Base-by-base conservation (phyloP, 805 yeast genomes). In the Wilhelminamyces savonicus region DNA sequence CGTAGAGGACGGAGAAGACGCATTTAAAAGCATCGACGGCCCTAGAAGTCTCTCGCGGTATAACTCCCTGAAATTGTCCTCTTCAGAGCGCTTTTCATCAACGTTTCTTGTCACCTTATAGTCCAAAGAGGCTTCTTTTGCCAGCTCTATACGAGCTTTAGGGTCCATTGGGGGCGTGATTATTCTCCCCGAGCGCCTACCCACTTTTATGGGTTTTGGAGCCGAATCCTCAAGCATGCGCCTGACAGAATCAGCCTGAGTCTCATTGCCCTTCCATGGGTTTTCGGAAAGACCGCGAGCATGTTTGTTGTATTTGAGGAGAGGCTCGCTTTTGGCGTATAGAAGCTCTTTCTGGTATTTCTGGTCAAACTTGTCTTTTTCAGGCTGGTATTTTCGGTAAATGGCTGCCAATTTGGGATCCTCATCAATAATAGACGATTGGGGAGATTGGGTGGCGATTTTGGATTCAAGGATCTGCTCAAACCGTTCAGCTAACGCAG, bases 11-110 rank as follows among this genome's bases (percentile, higher is more conserved):
- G 71, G 59, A 3, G 66, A 54, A 15, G 66, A 56, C 7, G 63
- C 52, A 16, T 64, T 52, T n/a, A 54, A 28, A 10, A 75, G 53
- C 56, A 68, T 62, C 10, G 71, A 54, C 0, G 82, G 81, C 0
- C 82, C 81, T 7, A 74, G 48, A 16, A 83, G 64, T 32, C 76
- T 57, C 48, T 82, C 92, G 22, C 68, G 69, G 46, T 82, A 82
- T 41, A 76, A 44, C 29, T 77, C 77, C 24, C 64, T 54, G 50
- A 81, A 81, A 22, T 68, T 71, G 19, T 67, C 71, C 5, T 67
- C 66, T 12, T 49, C 46, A 6, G 40, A 24, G n/a, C 36, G 31
- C 32, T 35, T 27, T 1, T 44, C 44, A 13, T 52, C 60, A 1
- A 34, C 23, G 4, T 58, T 35, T 40, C 69, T 70, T n/a, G 62